Percentiles rank a stretch among this genome's conserved stretches.
Evolutionary conservation across 2,329 filamentous ascomycete species (phyloP).

Genomic region (Alternaria tenuissima): DNA sequence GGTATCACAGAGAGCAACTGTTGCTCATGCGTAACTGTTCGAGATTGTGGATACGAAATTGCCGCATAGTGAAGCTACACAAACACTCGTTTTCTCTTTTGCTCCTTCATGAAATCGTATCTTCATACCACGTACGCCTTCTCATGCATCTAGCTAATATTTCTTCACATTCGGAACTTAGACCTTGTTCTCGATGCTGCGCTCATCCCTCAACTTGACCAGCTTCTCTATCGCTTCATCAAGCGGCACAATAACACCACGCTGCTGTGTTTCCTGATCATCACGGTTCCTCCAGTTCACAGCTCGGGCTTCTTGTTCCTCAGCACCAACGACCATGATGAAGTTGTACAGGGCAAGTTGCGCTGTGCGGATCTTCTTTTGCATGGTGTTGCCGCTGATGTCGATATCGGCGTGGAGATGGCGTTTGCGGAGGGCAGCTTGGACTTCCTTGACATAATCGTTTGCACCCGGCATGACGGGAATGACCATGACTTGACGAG

Average conservation of each 20-base stretch:
- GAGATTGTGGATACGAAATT: background rate
- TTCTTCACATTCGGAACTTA: background rate
- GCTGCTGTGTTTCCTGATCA: slow-evolving; percentile 67
- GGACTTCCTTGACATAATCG: slow-evolving; percentile 78
- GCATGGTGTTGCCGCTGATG: slow-evolving; percentile 78
- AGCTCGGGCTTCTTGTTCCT: slow-evolving; percentile 66
- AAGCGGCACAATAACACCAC: slow-evolving; percentile 68
- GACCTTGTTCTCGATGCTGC: slow-evolving; percentile 47
- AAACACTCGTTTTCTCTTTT: background rate
- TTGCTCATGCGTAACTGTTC: background rate
- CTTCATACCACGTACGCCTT: slow-evolving; percentile 13
- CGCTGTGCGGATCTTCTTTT: slow-evolving; percentile 87
- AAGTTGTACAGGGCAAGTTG: slow-evolving; percentile 86
- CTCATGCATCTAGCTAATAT: slow-evolving; percentile 8
- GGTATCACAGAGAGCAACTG: background rate
- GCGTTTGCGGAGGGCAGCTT: slow-evolving; percentile 71
- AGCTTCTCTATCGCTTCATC: slow-evolving; percentile 67
- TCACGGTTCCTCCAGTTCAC: slow-evolving; percentile 73
- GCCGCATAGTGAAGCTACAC: background rate
- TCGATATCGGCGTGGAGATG: slow-evolving; percentile 76
- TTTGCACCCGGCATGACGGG: slow-evolving; percentile 76
- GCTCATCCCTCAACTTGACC: slow-evolving; percentile 54
- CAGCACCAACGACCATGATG: slow-evolving; percentile 74
- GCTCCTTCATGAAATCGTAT: slow-evolving; percentile 14
- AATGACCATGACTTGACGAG: slow-evolving; percentile 81